A percentile compares a stretch with the other conserved stretches of the same genome.
phyloP scores from a whole-genome alignment of 1,284 basidiomycete genomes.

The Cutaneotrichosporon mucoides region DNA sequence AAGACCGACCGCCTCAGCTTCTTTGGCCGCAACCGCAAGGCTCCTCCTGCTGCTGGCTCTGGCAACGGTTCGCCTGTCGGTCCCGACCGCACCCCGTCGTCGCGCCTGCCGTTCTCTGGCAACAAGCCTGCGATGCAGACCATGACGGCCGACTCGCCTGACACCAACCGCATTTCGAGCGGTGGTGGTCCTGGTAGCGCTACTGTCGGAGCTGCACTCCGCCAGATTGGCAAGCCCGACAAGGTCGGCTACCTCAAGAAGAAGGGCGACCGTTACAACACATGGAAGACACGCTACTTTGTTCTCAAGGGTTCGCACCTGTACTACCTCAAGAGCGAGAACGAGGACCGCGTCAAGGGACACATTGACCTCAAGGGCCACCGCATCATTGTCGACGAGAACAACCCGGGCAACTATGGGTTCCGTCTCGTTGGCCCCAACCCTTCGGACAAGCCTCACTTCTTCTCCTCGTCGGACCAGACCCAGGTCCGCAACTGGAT shows the following conservation, averaged over 20 bases:
- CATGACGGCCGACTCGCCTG: slow-evolving; percentile 25
- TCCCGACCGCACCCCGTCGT: slow-evolving; percentile 18
- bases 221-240: slow-evolving; percentile 84
- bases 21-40: slow-evolving; percentile 73
- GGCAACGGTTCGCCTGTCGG: slow-evolving; percentile 18
- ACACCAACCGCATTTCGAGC: slow-evolving; percentile 21
- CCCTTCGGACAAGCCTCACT: slow-evolving; percentile 69
- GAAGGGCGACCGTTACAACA: slow-evolving; percentile 87
- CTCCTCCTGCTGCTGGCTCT: slow-evolving; percentile 58
- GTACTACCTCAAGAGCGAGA: slow-evolving; percentile 73
- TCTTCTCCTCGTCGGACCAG: slow-evolving; percentile 87
- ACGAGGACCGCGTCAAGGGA: slow-evolving; percentile 89
- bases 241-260: slow-evolving; percentile 93
- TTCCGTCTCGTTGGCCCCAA: slow-evolving; percentile 83
- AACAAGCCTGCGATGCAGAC: slow-evolving; percentile 11
- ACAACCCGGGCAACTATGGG: slow-evolving; percentile 88
- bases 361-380: slow-evolving; percentile 90
- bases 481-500: slow-evolving; percentile 87
- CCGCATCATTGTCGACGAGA: slow-evolving; percentile 90
- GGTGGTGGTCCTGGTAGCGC: neutral
- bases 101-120: slow-evolving; percentile 23
- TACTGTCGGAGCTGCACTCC: slow-evolving; percentile 55
- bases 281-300: slow-evolving; percentile 90
- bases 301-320: slow-evolving; percentile 89
- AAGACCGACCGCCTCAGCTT: slow-evolving; percentile 55